Evolutionary conservation across 805 yeast species (phyloP), one percentile per base, ranked within the genome.

Genomic region (Sugiyamaella lignohabitans): DNA sequence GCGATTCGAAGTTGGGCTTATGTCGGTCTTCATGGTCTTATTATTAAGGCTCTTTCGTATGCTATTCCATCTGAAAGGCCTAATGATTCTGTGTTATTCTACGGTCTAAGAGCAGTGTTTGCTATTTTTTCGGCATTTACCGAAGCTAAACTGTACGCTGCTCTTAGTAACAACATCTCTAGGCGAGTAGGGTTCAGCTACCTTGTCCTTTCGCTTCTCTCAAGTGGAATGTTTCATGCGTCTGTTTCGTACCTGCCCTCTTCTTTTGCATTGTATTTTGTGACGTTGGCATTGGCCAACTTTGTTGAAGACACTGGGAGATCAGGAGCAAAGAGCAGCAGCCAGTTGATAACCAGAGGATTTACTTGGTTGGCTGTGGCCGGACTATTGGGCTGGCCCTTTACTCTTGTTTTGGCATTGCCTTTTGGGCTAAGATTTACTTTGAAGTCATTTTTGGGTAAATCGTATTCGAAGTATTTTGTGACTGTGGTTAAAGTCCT

Each of bases 371-470:
- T 73, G 32, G 63, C 75, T 18, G 52, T 84, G n/a, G 94, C 88
- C 3, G 91, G 91, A 0, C 58, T 89, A 1, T 52, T 84, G 24
- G 97, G 97, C 1, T 91, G 97, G 97, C 97, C 97, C 1, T 91
- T 89, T 63, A 76, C 82, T 0, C 63, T 86, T 47, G 79, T 75
- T 0, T 63, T 87, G 47, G 79, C 80, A 1, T 53, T 76, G 1
- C 93, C 96, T 1, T 71, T 80, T 76, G 17, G 41, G 67, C 1
- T 78, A 68, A 59, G 65, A 58, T 50, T 48, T 61, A 21, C 40
- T 3, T 29, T 47, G 18, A 38, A 23, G 4, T 41, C 52, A 2
- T 24, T 19, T 18, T 52, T 23, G 59, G 58, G 49, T 8, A 45
- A 47, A n/a, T 43, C 46, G 41, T 16, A 42, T 22, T 21, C 44